These are phyloP conservation scores for Diplocarpon rosae DNA, from an alignment of 2,329 filamentous ascomycete genomes.

Conservation along the genomic window DNA sequence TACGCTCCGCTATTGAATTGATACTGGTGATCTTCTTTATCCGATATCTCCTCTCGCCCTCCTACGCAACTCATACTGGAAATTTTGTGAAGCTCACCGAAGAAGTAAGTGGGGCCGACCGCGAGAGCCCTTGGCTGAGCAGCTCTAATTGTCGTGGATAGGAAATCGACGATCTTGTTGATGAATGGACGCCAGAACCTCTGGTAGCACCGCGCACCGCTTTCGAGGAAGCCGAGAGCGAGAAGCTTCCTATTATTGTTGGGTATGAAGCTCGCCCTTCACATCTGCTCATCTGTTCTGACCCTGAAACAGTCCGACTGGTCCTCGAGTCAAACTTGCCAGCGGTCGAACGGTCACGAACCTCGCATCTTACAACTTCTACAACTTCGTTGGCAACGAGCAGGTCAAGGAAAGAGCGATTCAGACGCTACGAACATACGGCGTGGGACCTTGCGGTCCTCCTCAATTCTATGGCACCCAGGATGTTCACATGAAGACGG, in stretches of 20 bases:
- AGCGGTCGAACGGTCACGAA: slow-evolving; percentile 89
- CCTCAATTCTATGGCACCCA: slow-evolving; percentile 98
- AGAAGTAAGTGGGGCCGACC: slow-evolving; percentile 38
- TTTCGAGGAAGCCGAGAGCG: slow-evolving; percentile 71
- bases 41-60: slow-evolving; percentile 80
- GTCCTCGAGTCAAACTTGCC: slow-evolving; percentile 77
- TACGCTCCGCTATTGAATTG: slow-evolving; percentile 86
- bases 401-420: slow-evolving; percentile 91
- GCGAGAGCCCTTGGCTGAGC: neutral
- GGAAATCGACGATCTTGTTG: slow-evolving; percentile 94
- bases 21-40: slow-evolving; percentile 93
- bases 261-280: slow-evolving; percentile 45
- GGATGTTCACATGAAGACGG: slow-evolving; percentile 95
- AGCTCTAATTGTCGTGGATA: slow-evolving; percentile 22
- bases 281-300: neutral
- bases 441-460: slow-evolving; percentile 91
- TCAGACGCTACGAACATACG: slow-evolving; percentile 85
- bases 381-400: slow-evolving; percentile 92
- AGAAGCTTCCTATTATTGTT: slow-evolving; percentile 77
- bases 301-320: slow-evolving; percentile 54
- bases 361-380: slow-evolving; percentile 92
- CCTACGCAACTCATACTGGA: slow-evolving; percentile 83
- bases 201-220: slow-evolving; percentile 64
- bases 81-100: slow-evolving; percentile 84
- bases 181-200: slow-evolving; percentile 93